These are phyloP conservation scores for Wallacemonas rigidus DNA, from an alignment of 208 protist species.

Conservation along the genomic window DNA sequence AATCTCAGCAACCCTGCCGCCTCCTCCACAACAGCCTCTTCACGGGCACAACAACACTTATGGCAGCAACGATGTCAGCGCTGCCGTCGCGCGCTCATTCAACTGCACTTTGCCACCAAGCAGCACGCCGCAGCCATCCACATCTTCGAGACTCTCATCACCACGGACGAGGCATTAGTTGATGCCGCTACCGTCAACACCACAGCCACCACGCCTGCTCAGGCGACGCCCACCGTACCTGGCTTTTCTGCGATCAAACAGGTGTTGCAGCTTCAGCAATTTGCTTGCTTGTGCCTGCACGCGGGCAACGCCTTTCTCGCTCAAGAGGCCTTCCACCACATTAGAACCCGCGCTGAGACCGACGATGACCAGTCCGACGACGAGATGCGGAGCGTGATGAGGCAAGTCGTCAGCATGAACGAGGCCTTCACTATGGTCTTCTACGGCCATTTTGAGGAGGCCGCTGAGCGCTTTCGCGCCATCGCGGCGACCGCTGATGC, in stretches of 20 bases:
- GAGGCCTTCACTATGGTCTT: slow-evolving; percentile 42
- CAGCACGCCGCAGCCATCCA: slow-evolving; percentile 62
- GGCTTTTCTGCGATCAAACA: slow-evolving; percentile 26
- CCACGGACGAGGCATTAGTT: slow-evolving; percentile 21
- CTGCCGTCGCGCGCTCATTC: slow-evolving; percentile 61
- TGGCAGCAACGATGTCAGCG: slow-evolving; percentile 48
- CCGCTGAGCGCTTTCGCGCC: slow-evolving; percentile 38
- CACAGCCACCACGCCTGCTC: neutral
- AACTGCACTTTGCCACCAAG: slow-evolving; percentile 51
- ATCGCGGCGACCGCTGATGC: slow-evolving; percentile 16
- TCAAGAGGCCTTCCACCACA: slow-evolving; percentile 34
- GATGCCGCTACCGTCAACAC: neutral
- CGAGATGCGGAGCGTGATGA: slow-evolving; percentile 19
- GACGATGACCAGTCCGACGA: slow-evolving; percentile 9
- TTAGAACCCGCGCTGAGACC: slow-evolving; percentile 19
- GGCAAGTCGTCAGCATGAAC: slow-evolving; percentile 39
- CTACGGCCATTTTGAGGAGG: slow-evolving; percentile 42
- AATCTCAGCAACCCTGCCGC: slow-evolving; percentile 10
- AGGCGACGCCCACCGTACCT: neutral
- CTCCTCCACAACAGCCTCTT: neutral
- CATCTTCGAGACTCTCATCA: slow-evolving; percentile 45
- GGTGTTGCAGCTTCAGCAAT: slow-evolving; percentile 39
- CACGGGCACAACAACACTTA: slow-evolving; percentile 13
- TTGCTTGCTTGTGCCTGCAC: slow-evolving; percentile 40
- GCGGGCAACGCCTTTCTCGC: slow-evolving; percentile 45